Base-by-base conservation (phyloP, 2,329 filamentous ascomycete genomes). In the Ramularia endophylla region DNA sequence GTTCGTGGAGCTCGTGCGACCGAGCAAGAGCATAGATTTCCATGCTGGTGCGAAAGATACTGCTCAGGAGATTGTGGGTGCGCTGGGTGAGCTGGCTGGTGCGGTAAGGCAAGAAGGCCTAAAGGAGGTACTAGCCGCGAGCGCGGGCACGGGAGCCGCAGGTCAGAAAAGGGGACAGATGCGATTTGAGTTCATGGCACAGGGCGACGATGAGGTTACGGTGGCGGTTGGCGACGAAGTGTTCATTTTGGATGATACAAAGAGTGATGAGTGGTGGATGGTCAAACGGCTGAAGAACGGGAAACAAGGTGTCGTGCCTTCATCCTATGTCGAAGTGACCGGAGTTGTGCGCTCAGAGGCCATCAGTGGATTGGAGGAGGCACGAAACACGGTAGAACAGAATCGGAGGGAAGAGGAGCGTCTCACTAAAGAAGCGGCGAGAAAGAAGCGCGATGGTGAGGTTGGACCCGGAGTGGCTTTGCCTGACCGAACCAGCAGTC, bases 231-330 rank as follows among this genome's bases (percentile, higher is more conserved):
- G 85, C 29, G 92, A 98, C 59, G 90, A 98, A 59, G 90, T 98
- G 29, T 70, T 94, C 31, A 72, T 98, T 40, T 64, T 97, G 41
- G 90, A 98, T 60, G 88, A 95, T 58, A 79, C 74, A 25, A 92
- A 89, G 66, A 95, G 89, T 48, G 88, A 95, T 44, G 92, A 98
- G 61, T 98, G 92, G 92, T 97, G 92, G 90, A 88, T 92, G 71
- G 87, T 98, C 27, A 80, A 85, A 45, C 80, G 89, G 27, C 60
- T 95, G 49, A 94, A 88, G 69, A 97, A 88, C 61, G 87, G 87
- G 54, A 92, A 88, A 60, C 87, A 95, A 67, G 92, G 92, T 28
- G 92, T 98, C 18, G 89, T 98, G 7, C 92, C 92, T 11, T 92
- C 88, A 70, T 95, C 87, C 65, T 98, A 97, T 59, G 83, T 98